These are phyloP conservation scores for Trichoderma reesei DNA, from an alignment of 495 filamentous ascomycete species.

Conservation along the genomic window DNA sequence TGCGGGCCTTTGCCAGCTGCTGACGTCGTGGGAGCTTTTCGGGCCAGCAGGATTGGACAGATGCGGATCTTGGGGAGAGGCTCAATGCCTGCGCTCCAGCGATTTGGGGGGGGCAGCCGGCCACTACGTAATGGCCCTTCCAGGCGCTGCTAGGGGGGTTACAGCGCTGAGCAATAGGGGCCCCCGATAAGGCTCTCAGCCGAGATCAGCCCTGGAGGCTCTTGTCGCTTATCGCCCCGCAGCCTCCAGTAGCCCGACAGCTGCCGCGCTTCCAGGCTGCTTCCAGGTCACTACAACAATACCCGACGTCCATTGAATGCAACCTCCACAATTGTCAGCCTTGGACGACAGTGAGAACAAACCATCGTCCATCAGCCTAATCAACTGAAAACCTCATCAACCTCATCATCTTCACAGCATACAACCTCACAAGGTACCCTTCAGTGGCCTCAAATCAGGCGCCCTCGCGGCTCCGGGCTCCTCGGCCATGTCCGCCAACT, in stretches of 20 bases:
- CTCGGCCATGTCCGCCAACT: conserved; percentile 78
- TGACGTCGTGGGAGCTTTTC: conserved; percentile 2
- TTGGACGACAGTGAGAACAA: too few relatives aligned
- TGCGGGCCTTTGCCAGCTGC: neutral
- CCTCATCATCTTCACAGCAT: too few relatives aligned
- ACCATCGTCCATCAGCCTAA: too few relatives aligned
- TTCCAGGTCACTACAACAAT: too few relatives aligned
- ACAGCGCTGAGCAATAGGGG: neutral
- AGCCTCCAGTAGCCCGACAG: too few relatives aligned
- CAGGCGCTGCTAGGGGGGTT: neutral
- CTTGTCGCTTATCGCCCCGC: conserved; percentile 9
- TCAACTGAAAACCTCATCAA: too few relatives aligned
- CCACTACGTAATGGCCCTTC: conserved; percentile 1
- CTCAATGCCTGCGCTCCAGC: neutral
- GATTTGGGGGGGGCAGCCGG: neutral
- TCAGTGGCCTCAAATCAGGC: too few relatives aligned
- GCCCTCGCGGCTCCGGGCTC: neutral
- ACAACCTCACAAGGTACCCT: too few relatives aligned
- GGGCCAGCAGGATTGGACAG: neutral
- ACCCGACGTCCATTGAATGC: too few relatives aligned
- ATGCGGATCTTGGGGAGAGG: neutral
- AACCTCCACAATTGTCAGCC: too few relatives aligned
- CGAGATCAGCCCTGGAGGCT: too few relatives aligned
- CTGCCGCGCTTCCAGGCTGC: too few relatives aligned
- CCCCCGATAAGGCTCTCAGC: neutral